These are phyloP conservation scores for Akanthomyces dipterigenus DNA, from an alignment of 2,329 filamentous ascomycete genomes.

Conservation along the genomic window DNA sequence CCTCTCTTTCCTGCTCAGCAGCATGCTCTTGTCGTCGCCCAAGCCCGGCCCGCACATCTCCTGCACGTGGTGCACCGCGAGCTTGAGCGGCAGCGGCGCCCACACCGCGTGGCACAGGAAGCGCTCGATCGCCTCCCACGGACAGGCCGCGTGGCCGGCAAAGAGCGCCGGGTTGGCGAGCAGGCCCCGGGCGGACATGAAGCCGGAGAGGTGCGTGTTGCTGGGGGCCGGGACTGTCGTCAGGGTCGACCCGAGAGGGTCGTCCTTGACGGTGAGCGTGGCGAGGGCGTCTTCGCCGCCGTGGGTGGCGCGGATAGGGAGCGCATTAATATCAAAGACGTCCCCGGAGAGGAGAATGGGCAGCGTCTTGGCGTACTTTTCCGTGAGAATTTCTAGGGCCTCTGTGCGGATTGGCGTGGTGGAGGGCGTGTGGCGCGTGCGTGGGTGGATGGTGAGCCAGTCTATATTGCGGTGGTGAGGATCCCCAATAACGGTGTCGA, in stretches of 20 bases:
- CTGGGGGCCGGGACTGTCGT: slow-evolving; percentile 20
- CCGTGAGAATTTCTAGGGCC: slow-evolving; percentile 49
- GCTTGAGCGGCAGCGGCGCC: slow-evolving; percentile 54
- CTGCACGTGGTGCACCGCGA: slow-evolving; percentile 58
- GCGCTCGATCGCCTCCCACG: slow-evolving; percentile 55
- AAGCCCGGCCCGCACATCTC: slow-evolving; percentile 60
- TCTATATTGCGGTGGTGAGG: slow-evolving; percentile 48
- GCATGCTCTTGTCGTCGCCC: slow-evolving; percentile 41
- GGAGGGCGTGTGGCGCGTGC: slow-evolving; percentile 55
- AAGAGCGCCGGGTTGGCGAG: slow-evolving; percentile 63
- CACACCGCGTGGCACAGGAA: slow-evolving; percentile 54
- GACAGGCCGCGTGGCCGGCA: slow-evolving; percentile 47
- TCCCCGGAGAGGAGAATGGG: slow-evolving; percentile 65
- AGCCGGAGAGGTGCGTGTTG: slow-evolving; percentile 48
- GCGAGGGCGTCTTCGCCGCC: slow-evolving; percentile 22
- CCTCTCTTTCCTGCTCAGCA: slow-evolving; percentile 53
- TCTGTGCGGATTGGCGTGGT: slow-evolving; percentile 55
- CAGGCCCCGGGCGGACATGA: slow-evolving; percentile 65
- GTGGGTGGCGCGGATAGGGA: slow-evolving; percentile 34
- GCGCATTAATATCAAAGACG: slow-evolving; percentile 49
- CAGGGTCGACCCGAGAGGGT: slow-evolving; percentile 13
- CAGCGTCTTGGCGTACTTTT: slow-evolving; percentile 45
- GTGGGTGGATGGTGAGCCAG: slow-evolving; percentile 64
- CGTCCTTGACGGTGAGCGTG: slow-evolving; percentile 23
- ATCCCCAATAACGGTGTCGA: slow-evolving; percentile 54